Conservation (phyloP, 345 rosid genomes). For the Sisymbrium altissimum region DNA sequence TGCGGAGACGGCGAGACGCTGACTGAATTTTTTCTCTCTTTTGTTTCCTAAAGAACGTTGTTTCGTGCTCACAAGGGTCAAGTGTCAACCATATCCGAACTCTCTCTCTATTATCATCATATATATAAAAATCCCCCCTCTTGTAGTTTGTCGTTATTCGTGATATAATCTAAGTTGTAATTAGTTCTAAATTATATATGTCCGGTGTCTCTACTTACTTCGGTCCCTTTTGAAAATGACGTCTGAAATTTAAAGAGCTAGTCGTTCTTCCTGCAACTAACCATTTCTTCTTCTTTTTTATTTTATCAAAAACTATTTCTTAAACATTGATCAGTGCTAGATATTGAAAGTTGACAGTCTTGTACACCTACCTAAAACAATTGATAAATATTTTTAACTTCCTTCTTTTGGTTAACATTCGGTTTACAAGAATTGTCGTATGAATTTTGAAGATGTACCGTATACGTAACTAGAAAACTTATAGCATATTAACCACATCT, state of each 20-base stretch:
- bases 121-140: background rate
- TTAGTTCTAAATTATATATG: background rate
- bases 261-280: constrained; percentile 10
- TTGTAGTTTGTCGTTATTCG: constrained; percentile 25
- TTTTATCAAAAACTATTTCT: too few species aligned
- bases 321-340: background rate
- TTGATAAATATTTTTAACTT: background rate
- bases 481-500: background rate
- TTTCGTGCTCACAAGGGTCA: constrained; percentile 34
- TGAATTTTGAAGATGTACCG: background rate
- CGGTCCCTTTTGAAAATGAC: constrained; percentile 25
- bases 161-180: background rate
- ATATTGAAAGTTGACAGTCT: background rate
- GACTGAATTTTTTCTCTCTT: constrained; percentile 2
- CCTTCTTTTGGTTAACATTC: background rate
- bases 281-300: too few species aligned
- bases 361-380: background rate
- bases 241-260: constrained; percentile 1
- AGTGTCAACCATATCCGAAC: constrained; percentile 20
- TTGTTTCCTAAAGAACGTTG: constrained; percentile 27
- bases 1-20: constrained; percentile 32
- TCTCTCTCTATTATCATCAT: background rate
- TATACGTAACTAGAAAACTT: background rate
- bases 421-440: background rate
- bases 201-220: background rate